Conservation (phyloP, 768 basidiomycete genomes). For the Amanita muscaria region DNA sequence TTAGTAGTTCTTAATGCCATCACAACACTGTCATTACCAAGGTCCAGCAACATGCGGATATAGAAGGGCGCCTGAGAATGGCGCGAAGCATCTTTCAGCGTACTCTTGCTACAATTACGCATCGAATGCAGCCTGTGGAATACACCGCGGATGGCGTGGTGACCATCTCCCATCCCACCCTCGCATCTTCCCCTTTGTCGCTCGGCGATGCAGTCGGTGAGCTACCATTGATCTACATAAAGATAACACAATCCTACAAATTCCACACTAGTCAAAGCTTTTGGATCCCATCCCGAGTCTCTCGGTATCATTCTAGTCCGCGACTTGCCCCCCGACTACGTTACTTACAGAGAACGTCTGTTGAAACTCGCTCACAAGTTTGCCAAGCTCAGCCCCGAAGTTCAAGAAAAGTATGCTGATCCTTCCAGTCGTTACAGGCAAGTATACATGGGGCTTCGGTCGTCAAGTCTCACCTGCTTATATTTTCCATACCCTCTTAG, state of each 20-base stretch:
- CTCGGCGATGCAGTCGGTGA: slow-evolving; percentile 56
- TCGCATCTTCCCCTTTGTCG: slow-evolving; percentile 44
- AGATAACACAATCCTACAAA: slow-evolving; percentile 1
- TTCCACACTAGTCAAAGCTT: slow-evolving; percentile 55
- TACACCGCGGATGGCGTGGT: slow-evolving; percentile 44
- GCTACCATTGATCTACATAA: slow-evolving; percentile 8
- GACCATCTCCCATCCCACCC: slow-evolving; percentile 50
- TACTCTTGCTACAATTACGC: slow-evolving; percentile 13
- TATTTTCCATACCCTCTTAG: slow-evolving; percentile 24
- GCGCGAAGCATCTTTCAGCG: not conserved
- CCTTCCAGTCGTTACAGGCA: slow-evolving; percentile 68
- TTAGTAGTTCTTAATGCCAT: not conserved
- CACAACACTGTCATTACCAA: no score
- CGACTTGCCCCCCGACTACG: slow-evolving; percentile 69
- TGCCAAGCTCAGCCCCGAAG: slow-evolving; percentile 54
- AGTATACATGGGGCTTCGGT: slow-evolving; percentile 14
- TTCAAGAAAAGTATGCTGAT: slow-evolving; percentile 70
- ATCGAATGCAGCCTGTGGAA: slow-evolving; percentile 18
- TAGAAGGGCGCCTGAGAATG: no score
- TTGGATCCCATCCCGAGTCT: slow-evolving; percentile 68
- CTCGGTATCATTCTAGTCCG: slow-evolving; percentile 77
- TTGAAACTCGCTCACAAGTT: slow-evolving; percentile 72
- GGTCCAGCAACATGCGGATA: no score
- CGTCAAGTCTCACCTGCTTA: no score
- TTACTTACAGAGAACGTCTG: slow-evolving; percentile 54